Percentiles rank a stretch among this genome's conserved stretches.
phyloP scores from a whole-genome alignment of 2,329 filamentous ascomycete genomes.

The Microcyclospora tardicrescens region DNA sequence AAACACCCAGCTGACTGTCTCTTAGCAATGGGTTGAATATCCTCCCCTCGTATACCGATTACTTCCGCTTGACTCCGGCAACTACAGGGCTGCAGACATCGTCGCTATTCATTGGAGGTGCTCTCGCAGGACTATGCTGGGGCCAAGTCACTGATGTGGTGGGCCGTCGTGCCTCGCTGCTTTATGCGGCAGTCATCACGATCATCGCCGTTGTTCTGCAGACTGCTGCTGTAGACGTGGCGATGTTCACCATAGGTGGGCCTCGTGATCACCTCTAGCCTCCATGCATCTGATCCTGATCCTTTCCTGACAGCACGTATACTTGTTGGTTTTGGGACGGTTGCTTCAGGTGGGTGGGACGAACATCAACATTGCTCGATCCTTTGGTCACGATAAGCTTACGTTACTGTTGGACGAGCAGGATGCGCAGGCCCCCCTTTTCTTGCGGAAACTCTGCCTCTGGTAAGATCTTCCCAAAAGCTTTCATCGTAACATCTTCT shows the following conservation, averaged over 20 bases:
- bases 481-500: no score
- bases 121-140: conserved; percentile 32
- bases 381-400: no score
- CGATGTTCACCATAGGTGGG: conserved; percentile 33
- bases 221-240: conserved; percentile 37
- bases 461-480: not conserved
- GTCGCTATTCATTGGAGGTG: conserved; percentile 41
- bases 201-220: conserved; percentile 36
- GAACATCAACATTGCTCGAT: no score
- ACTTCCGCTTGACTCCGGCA: conserved; percentile 41
- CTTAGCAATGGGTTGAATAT: conserved; percentile 41
- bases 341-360: conserved; percentile 4
- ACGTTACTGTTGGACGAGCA: no score
- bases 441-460: not conserved
- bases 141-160: conserved; percentile 31
- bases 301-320: conserved; percentile 22
- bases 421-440: not conserved
- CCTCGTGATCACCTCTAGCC: not conserved
- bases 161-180: conserved; percentile 34
- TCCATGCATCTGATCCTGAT: conserved; percentile 17
- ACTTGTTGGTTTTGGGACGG: conserved; percentile 35
- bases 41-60: conserved; percentile 42
- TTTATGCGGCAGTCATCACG: conserved; percentile 30
- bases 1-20: not conserved
- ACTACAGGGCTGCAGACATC: conserved; percentile 44